phyloP scores from a whole-genome alignment of 306 rosid genomes.

The Luffa aegyptiaca region DNA sequence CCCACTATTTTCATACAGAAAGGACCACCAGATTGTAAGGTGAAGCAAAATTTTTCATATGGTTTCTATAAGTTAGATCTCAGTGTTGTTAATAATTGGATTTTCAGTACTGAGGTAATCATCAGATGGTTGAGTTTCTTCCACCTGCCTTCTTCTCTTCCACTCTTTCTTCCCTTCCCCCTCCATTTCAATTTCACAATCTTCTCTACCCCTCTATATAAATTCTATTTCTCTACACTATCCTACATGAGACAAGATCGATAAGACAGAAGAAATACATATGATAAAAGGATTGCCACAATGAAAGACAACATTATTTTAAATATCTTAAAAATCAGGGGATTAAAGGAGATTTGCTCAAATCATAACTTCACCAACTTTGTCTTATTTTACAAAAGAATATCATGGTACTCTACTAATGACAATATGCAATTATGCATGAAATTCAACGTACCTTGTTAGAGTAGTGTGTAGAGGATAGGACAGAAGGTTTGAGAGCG shows the following conservation, averaged over 20 bases:
- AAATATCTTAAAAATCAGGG: background rate
- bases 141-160: background rate
- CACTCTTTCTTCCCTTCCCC: background rate
- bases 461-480: slow-evolving; percentile 67
- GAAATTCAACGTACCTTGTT: slow-evolving; percentile 35
- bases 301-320: background rate
- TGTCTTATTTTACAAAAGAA: background rate
- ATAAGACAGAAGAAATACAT: background rate
- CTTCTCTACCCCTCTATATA: background rate
- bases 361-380: background rate
- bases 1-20: background rate
- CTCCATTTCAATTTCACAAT: background rate
- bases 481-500: slow-evolving; percentile 65
- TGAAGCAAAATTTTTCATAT: background rate
- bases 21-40: background rate
- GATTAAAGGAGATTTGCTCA: background rate
- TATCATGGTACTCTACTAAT: background rate
- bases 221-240: background rate
- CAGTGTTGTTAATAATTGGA: background rate
- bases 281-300: background rate
- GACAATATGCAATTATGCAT: slow-evolving; percentile 5
- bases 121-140: background rate
- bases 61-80: background rate
- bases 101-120: background rate
- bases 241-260: background rate